Conservation (phyloP, 495 filamentous ascomycete genomes). For the Aspergillus panamensis region DNA sequence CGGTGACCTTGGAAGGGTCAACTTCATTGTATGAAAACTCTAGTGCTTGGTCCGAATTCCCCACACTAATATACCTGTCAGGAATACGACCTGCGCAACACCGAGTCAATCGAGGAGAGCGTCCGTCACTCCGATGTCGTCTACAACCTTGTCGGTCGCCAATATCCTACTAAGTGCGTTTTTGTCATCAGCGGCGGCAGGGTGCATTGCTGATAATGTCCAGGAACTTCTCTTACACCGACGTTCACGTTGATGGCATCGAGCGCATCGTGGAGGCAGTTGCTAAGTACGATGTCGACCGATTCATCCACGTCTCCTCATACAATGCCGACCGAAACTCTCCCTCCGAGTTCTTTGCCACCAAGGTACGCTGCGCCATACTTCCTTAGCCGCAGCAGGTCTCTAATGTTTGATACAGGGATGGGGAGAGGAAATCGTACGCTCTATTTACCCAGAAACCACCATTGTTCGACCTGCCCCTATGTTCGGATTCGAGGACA, state of each 20-base stretch:
- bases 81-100: conserved; percentile 97
- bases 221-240: conserved; percentile 89
- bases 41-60: neutral
- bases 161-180: conserved; percentile 92
- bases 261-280: conserved; percentile 93
- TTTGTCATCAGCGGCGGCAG: neutral
- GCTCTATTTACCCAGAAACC: conserved; percentile 93
- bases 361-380: conserved; percentile 59
- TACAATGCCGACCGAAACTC: conserved; percentile 84
- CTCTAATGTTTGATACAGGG: conserved; percentile 46
- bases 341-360: conserved; percentile 78
- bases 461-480: conserved; percentile 95
- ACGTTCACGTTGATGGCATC: conserved; percentile 92
- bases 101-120: conserved; percentile 90
- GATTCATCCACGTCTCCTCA: conserved; percentile 94
- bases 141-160: conserved; percentile 89
- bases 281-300: conserved; percentile 97
- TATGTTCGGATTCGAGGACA: conserved; percentile 92
- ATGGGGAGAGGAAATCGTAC: conserved; percentile 75
- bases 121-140: conserved; percentile 96
- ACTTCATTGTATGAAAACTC: conserved; percentile 63
- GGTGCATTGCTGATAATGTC: conserved; percentile 26
- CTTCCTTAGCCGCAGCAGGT: neutral
- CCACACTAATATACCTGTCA: conserved; percentile 28
- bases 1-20: conserved; percentile 85